phyloP scores from a whole-genome alignment of 805 yeast species.

The Yarrowia bubula region DNA sequence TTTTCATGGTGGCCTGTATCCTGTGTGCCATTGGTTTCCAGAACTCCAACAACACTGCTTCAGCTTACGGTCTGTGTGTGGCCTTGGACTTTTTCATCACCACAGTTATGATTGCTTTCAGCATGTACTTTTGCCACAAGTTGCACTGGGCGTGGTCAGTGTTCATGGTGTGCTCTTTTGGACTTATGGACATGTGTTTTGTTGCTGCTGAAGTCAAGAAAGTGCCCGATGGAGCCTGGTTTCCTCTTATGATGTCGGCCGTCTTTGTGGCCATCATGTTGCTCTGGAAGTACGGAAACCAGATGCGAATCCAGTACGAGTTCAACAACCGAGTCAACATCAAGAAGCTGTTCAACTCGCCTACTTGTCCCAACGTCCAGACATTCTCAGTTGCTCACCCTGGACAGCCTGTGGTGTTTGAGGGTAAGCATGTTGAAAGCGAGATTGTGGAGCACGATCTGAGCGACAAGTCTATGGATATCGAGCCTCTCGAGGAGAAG shows the following conservation, averaged over 20 bases:
- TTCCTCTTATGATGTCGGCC: conserved; percentile 43
- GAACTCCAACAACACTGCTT: conserved; percentile 42
- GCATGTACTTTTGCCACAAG: conserved; percentile 49
- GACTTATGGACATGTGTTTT: conserved; percentile 49
- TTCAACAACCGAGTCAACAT: conserved; percentile 13
- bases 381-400: background rate
- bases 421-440: background rate
- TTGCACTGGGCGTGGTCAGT: conserved; percentile 41
- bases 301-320: conserved; percentile 8
- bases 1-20: conserved; percentile 52
- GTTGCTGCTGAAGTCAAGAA: conserved; percentile 51
- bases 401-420: background rate
- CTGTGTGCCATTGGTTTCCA: conserved; percentile 54
- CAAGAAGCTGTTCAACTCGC: conserved; percentile 1
- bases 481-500: background rate
- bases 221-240: conserved; percentile 62
- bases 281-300: conserved; percentile 21
- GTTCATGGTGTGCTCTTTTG: conserved; percentile 43
- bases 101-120: conserved; percentile 46
- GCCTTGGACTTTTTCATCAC: conserved; percentile 56
- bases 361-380: conserved; percentile 1
- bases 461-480: background rate
- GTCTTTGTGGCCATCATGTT: conserved; percentile 23
- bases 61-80: conserved; percentile 62
- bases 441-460: conserved; percentile 18